Evolutionary conservation across 345 rosid genomes (phyloP).

Genomic region (Bruguiera sexangula): DNA sequence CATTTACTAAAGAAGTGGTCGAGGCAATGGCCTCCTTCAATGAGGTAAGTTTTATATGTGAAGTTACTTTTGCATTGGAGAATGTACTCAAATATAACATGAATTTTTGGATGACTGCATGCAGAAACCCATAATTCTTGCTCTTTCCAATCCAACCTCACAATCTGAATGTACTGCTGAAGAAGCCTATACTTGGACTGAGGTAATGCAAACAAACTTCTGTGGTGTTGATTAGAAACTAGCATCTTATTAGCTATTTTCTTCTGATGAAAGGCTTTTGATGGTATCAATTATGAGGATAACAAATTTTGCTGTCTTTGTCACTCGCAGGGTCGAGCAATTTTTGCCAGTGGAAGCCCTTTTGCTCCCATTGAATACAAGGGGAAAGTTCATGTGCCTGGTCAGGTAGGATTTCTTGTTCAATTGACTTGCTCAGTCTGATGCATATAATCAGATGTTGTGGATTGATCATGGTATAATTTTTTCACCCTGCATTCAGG

Average conservation of each 20-base stretch:
- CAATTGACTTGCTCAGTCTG: background rate
- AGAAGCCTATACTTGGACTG: constrained; percentile 83
- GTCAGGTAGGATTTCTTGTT: constrained; percentile 53
- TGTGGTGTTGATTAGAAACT: background rate
- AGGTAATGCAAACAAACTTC: constrained; percentile 44
- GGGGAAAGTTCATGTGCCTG: constrained; percentile 65
- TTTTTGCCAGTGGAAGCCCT: constrained; percentile 96
- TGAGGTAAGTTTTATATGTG: constrained; percentile 43
- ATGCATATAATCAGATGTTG: background rate
- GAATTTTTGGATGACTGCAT: constrained; percentile 10
- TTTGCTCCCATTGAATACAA: constrained; percentile 67
- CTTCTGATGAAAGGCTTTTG: background rate
- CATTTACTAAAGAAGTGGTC: constrained; percentile 83
- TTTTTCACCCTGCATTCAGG: constrained; percentile 37
- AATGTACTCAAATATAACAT: constrained; percentile 10
- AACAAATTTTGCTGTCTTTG: background rate
- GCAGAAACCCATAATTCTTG: constrained; percentile 84
- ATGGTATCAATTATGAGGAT: background rate
- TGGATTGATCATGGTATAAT: constrained; percentile 13
- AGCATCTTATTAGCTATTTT: constrained; percentile 1
- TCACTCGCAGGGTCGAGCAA: constrained; percentile 70
- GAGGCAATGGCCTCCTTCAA: constrained; percentile 83
- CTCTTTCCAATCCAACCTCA: constrained; percentile 97
- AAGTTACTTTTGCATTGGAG: background rate
- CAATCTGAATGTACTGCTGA: constrained; percentile 98